Base-by-base conservation (phyloP, 1,284 basidiomycete species). In the Garcileccinum viscosum region DNA sequence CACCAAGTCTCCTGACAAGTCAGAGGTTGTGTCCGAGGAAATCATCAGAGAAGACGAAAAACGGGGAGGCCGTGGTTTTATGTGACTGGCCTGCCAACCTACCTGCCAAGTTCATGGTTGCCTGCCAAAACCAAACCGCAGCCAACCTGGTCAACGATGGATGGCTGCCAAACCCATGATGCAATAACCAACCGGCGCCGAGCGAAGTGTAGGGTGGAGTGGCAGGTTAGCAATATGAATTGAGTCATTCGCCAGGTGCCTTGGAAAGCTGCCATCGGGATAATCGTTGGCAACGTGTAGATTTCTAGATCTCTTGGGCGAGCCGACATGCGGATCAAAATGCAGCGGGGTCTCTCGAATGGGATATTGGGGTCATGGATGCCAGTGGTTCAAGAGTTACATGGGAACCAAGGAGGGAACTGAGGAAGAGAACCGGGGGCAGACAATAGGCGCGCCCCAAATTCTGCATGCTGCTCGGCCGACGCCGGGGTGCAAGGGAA, bases 361-460 rank as follows among this genome's bases (percentile, higher is more conserved):
- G 27, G 9, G 33, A 37, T 35, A 8, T 12, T 30, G 30, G 12
- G 24, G 8, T 2, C n/a, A 32, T 11, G 47, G 30, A 19, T 6
- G 24, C 4, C 0, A 22, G 73, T 30, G 11, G 17, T 40, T 32
- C 11, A 4, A 11, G 24, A 19, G 17, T 1, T 3, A 32, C 69
- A 59, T 66, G 73, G 65, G 68, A 71, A 75, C 2, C 7, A n/a
- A 19, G 58, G 66, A 50, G 24, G 27, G 14, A 32, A 37, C 22
- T n/a, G n/a, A n/a, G n/a, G n/a, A n/a, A n/a, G n/a, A 8, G 8
- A 61, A 60, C 7, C 7, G 11, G n/a, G 15, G 14, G n/a, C 9
- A 15, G 24, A 58, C 4, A 35, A 33, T 35, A n/a, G 8, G 32
- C 33, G 9, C 32, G n/a, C 58, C 24, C 24, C 24, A 32, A 53